These are phyloP conservation scores for Verruconis gallopava DNA, from an alignment of 2,329 filamentous ascomycete species.

Conservation along the genomic window DNA sequence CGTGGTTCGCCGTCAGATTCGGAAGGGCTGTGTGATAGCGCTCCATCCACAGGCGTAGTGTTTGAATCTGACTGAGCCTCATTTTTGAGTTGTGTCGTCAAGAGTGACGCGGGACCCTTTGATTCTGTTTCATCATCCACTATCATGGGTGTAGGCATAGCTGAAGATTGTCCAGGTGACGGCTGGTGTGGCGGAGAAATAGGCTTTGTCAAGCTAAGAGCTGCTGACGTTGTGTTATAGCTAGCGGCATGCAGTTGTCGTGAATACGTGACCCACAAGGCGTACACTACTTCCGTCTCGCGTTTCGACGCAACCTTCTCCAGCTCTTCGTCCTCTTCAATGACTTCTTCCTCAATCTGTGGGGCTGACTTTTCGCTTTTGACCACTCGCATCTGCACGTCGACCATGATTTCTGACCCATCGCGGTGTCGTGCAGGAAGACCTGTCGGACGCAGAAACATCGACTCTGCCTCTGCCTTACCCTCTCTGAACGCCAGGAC, in stretches of 20 bases:
- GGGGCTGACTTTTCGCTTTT: slow-evolving; percentile 54
- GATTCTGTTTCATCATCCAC: not conserved
- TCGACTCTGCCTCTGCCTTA: slow-evolving; percentile 58
- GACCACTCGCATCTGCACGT: slow-evolving; percentile 92
- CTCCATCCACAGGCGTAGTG: slow-evolving; percentile 15
- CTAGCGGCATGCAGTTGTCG: slow-evolving; percentile 73
- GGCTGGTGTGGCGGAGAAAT: slow-evolving; percentile 66
- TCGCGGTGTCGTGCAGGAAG: slow-evolving; percentile 79
- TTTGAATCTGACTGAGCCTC: slow-evolving; percentile 29
- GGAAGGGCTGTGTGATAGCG: slow-evolving; percentile 7
- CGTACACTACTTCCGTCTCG: slow-evolving; percentile 73
- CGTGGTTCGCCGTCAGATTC: slow-evolving; percentile 8
- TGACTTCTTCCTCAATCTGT: slow-evolving; percentile 42
- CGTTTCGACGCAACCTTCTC: slow-evolving; percentile 30
- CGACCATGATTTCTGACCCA: slow-evolving; percentile 81
- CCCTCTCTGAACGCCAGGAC: slow-evolving; percentile 74
- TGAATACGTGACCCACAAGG: slow-evolving; percentile 95
- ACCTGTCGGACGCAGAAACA: slow-evolving; percentile 74
- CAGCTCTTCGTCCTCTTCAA: slow-evolving; percentile 41
- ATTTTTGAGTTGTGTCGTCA: slow-evolving; percentile 34
- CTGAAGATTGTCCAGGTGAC: slow-evolving; percentile 56
- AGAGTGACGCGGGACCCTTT: slow-evolving; percentile 24
- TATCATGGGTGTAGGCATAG: slow-evolving; percentile 12
- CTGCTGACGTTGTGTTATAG: slow-evolving; percentile 47
- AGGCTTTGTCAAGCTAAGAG: slow-evolving; percentile 49